Evolutionary conservation across 139 green algal species (phyloP).

Genomic region (Tetraselmis chui): DNA sequence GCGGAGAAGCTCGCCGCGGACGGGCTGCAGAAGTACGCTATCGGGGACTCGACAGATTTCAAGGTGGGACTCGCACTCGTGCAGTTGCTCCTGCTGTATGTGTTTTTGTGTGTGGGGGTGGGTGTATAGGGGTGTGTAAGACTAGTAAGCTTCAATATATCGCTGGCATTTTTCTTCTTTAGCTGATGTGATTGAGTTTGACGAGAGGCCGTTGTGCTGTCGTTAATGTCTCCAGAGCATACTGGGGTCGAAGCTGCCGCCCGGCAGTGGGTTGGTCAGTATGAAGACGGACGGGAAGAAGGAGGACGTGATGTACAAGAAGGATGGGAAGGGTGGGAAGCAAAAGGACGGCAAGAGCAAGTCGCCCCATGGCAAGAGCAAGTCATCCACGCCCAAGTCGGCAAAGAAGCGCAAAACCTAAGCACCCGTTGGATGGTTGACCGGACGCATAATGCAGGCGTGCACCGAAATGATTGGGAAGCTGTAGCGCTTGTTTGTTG

Average conservation of each 20-base stretch:
- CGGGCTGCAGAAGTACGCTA: slow-evolving; percentile 3
- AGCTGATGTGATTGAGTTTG: slow-evolving; percentile 2
- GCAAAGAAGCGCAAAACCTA: slow-evolving; percentile 3
- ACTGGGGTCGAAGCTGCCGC: neutral
- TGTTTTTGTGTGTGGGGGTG: too few species aligned
- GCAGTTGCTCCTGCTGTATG: too few species aligned
- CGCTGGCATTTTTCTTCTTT: neutral
- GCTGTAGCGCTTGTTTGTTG: too few species aligned
- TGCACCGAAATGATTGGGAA: too few species aligned
- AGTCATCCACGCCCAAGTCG: neutral
- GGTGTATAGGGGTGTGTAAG: too few species aligned
- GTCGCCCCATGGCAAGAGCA: neutral
- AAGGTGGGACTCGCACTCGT: too few species aligned
- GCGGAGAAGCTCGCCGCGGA: neutral
- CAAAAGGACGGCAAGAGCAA: slow-evolving; percentile 8
- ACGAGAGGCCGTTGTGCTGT: neutral
- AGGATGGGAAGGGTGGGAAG: slow-evolving; percentile 23
- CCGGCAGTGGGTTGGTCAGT: neutral
- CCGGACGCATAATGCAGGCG: too few species aligned
- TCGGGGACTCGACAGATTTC: neutral
- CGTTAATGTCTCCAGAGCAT: neutral
- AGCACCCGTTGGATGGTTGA: too few species aligned
- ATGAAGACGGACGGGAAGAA: slow-evolving; percentile 6
- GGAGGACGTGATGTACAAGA: slow-evolving; percentile 29
- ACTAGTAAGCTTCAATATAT: too few species aligned